Conservation (phyloP, 352 stramenopile species). For the Saprolegnia diclina region DNA sequence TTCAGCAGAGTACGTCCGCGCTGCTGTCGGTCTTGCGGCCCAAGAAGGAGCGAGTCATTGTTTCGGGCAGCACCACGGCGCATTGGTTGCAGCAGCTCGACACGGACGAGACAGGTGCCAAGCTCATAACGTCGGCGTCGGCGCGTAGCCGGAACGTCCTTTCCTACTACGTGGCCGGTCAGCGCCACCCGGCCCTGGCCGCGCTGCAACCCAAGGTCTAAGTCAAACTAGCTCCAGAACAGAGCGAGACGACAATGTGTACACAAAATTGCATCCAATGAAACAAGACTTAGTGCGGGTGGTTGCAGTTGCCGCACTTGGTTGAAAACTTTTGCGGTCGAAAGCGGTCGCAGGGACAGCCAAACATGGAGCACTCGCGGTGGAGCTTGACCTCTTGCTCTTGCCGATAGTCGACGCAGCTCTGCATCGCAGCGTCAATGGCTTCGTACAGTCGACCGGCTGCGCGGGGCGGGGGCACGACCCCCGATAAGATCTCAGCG, state of each 20-base stretch:
- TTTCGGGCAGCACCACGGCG: background rate
- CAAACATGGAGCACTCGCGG: background rate
- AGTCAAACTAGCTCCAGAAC: too few relatives aligned
- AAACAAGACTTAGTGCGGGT: background rate
- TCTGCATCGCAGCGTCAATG: conserved; percentile 62
- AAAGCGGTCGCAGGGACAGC: conserved; percentile 20
- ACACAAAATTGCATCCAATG: too few relatives aligned
- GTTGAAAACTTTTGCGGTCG: background rate
- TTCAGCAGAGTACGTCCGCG: background rate
- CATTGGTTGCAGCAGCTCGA: conserved; percentile 4
- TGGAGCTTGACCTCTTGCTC: conserved; percentile 31
- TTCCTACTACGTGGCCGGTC: conserved; percentile 10
- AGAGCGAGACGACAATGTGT: too few relatives aligned
- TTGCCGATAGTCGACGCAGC: conserved; percentile 55
- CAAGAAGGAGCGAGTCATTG: background rate
- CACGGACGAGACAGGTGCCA: background rate
- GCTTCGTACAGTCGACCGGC: conserved; percentile 75
- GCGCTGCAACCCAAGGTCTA: background rate
- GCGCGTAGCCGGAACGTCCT: background rate
- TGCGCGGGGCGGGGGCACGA: conserved; percentile 48
- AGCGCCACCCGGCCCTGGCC: conserved; percentile 5
- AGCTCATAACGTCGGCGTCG: background rate
- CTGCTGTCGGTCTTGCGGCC: background rate
- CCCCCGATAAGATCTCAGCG: conserved; percentile 63
- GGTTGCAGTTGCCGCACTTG: conserved; percentile 20